Evolutionary conservation across 352 stramenopile species (phyloP), one percentile per base, ranked within the genome.

Genomic region (Globisporangium iwayamae): DNA sequence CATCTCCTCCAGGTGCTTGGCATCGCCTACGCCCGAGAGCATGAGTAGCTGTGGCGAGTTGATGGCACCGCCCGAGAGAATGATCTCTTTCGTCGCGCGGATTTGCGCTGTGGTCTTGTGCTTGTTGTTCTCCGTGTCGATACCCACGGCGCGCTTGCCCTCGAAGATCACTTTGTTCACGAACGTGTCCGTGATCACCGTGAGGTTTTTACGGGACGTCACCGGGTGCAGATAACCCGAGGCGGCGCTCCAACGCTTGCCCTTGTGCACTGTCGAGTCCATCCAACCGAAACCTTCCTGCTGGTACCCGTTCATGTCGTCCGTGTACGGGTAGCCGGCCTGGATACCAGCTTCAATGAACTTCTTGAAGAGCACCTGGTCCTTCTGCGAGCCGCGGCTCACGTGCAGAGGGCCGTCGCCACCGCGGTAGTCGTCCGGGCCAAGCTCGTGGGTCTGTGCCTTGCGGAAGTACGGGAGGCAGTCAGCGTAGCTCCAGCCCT

Each of bases 261-360:
- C 89, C 59, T 94, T 90, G 66, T 82, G 74, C 39, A 96, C 74
- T 16, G 87, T 96, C 82, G 86, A 90, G 68, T 96, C 89, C 83
- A 96, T 96, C 74, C 82, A 95, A n/a, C 89, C 89, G 53, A 96
- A 96, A 20, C 87, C 87, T 67, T 96, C 87, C 68, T 96, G 87
- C 67, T 92, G 83, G 68, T 85, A 96, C 25, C 87, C 88, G 65
- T 96, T 96, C 83, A 94, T 96, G 66, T 96, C 89, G 8, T 94
- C 81, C 9, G 87, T 96, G 68, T 93, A 93, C 1, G 82, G 82
- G 62, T 96, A 96, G 0, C 87, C 88, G 20, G 87, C 87, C 58
- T 96, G 74, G 41, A 94, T 76, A 22, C 86, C 89, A 3, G 88
- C 89, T 46, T 96, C 84, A 45, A 96, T 94, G 65, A 96, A 94